Base-by-base conservation (phyloP, 2,329 filamentous ascomycete genomes). In the Periconia sp. region DNA sequence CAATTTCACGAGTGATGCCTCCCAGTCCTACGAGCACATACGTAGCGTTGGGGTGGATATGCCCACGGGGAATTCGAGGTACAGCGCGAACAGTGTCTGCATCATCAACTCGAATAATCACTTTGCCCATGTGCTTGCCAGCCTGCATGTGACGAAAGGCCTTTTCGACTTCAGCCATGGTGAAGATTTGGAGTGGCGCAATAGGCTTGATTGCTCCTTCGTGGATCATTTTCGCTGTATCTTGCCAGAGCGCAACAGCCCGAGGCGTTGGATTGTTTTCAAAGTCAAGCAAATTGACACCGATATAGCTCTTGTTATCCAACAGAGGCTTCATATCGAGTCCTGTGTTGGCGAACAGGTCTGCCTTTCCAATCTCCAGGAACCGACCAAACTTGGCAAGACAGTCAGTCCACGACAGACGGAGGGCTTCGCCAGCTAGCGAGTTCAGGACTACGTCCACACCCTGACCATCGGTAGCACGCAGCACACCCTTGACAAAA, bases 391-490 rank as follows among this genome's bases (percentile, higher is more conserved):
- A 70, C 3, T 56, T 50, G 3, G 71, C 70, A 8, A 71, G 27
- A 44, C 76, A 79, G 46, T 54, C 58, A 7, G 61, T 46, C 65
- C 64, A 71, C 5, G 60, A 60, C 27, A 55, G 43, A 15, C 59
- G 52, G 8, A 74, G 59, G 1, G 58, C 40, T 17, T 66, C 56
- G 1, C 72, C 71, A 1, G 60, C 46, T 2, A 63, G 51, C 5
- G 62, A 64, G 53, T 74, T 74, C 41, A 74, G 55, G 14, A 73
- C 60, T 7, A 74, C 65, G 50, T 75, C 69, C 2, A 74, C 69
- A n/a, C 73, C 73, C 3, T 52, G 42, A 18, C 56, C 57, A 1
- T 58, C 50, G 0, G 73, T 75, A 33, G 52, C 44, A 3, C 55
- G 43, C 47, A 53, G 47, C 6, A 75, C 49, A 5, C 50, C 66